phyloP scores from a whole-genome alignment of 2,329 filamentous ascomycete species.

The Cryoendolithus antarcticus region DNA sequence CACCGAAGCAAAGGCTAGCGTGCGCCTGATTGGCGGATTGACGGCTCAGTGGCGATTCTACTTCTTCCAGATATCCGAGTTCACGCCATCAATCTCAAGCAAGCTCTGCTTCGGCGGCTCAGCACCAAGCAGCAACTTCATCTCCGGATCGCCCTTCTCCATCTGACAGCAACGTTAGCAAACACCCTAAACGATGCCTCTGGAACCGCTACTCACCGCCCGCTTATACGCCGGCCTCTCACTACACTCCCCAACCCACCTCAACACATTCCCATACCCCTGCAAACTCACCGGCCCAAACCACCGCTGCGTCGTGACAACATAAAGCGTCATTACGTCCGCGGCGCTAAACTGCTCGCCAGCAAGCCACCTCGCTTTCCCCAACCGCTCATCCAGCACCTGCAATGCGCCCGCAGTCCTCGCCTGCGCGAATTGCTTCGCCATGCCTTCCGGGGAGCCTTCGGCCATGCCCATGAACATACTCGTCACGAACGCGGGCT shows the following conservation, averaged over 20 bases:
- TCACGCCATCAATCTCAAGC: constrained; percentile 8
- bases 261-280: constrained; percentile 15
- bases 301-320: constrained; percentile 48
- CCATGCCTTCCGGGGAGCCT: constrained; percentile 18
- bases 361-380: constrained; percentile 41
- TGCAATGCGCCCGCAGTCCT: constrained; percentile 29
- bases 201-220: constrained; percentile 7
- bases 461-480: constrained; percentile 18
- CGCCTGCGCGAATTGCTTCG: constrained; percentile 19
- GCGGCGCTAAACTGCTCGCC: constrained; percentile 52
- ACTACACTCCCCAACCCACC: constrained; percentile 17
- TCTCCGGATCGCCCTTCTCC: constrained; percentile 22
- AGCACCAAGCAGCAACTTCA: constrained; percentile 10
- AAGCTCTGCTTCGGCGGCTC: constrained; percentile 9
- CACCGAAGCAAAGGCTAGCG: too few relatives aligned
- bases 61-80: constrained; percentile 12
- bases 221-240: constrained; percentile 17
- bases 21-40: too few relatives aligned
- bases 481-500: constrained; percentile 24
- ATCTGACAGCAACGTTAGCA: constrained; percentile 5
- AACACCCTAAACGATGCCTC: neutral
- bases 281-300: constrained; percentile 27
- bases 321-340: constrained; percentile 52
- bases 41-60: neutral
- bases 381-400: constrained; percentile 38